Evolutionary conservation across 2,329 filamentous ascomycete genomes (phyloP).

Genomic region (Arthrinium phaeospermum): DNA sequence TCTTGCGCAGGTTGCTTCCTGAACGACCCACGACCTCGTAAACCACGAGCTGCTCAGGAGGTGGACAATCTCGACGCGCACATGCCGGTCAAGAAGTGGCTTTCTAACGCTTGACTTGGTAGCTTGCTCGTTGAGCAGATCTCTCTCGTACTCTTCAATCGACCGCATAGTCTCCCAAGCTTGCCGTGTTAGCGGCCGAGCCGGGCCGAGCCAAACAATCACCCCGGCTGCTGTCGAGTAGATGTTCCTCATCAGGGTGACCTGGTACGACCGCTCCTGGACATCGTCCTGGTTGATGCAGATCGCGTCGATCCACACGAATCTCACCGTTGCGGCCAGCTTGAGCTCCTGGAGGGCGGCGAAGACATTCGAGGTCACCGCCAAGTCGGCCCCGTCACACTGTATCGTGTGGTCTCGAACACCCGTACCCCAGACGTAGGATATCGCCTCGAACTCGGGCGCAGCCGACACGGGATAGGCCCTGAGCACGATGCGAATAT

Average conservation of each 20-base stretch:
- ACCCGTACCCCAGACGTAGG: not conserved
- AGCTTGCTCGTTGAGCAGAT: not conserved
- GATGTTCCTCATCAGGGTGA: slow-evolving; percentile 32
- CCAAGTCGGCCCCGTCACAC: not conserved
- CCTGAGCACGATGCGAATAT: not conserved
- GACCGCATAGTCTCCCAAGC: not conserved
- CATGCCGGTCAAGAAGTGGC: not conserved
- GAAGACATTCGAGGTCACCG: not conserved
- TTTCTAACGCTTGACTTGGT: too few relatives aligned
- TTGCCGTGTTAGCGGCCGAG: not conserved
- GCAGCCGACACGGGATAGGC: not conserved
- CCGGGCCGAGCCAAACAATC: slow-evolving; percentile 31
- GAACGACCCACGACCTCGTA: not conserved
- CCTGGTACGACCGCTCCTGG: slow-evolving; percentile 28
- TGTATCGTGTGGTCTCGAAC: not conserved
- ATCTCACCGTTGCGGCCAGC: not conserved
- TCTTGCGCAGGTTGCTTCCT: not conserved
- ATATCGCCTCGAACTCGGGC: not conserved
- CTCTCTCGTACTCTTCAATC: not conserved
- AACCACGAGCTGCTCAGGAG: not conserved
- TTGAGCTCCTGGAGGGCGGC: not conserved
- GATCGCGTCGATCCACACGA: slow-evolving; percentile 34
- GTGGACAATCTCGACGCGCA: not conserved
- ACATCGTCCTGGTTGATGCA: slow-evolving; percentile 34
- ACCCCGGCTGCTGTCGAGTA: slow-evolving; percentile 28